phyloP scores from a whole-genome alignment of 306 rosid genomes.

The Calophaca sinica region DNA sequence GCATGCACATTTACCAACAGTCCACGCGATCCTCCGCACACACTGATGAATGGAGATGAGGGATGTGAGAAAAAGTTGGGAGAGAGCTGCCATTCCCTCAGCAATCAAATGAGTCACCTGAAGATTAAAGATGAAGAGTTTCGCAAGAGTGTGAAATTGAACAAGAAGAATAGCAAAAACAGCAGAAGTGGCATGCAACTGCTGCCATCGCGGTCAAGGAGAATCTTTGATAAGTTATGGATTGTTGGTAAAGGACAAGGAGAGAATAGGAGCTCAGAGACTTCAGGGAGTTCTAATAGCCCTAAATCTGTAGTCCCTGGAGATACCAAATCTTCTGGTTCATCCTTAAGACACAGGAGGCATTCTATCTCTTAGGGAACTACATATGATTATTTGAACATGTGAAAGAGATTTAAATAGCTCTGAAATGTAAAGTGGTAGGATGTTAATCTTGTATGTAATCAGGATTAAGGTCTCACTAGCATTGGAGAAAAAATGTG shows the following conservation, averaged over 20 bases:
- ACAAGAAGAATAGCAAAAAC: conserved; percentile 79
- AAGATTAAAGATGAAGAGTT: conserved; percentile 66
- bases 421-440: conserved; percentile 67
- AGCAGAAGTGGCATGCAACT: conserved; percentile 80
- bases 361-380: conserved; percentile 77
- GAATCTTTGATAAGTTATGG: conserved; percentile 91
- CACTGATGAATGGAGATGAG: conserved; percentile 50
- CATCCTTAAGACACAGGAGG: conserved; percentile 85
- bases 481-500: conserved; percentile 49
- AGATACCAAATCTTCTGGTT: conserved; percentile 74
- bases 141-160: conserved; percentile 59
- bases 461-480: conserved; percentile 36
- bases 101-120: conserved; percentile 58
- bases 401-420: conserved; percentile 39
- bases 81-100: conserved; percentile 61
- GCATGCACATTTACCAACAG: conserved; percentile 40
- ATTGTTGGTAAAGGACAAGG: conserved; percentile 74
- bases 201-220: conserved; percentile 86
- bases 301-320: conserved; percentile 83
- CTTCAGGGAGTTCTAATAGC: conserved; percentile 94
- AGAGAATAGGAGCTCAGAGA: conserved; percentile 82
- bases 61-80: conserved; percentile 53
- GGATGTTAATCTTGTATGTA: conserved; percentile 50
- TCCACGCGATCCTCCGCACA: conserved; percentile 38
- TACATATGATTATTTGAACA: conserved; percentile 29